Conservation (phyloP, 2,329 filamentous ascomycete species). For the Paraconiothyrium sp. region DNA sequence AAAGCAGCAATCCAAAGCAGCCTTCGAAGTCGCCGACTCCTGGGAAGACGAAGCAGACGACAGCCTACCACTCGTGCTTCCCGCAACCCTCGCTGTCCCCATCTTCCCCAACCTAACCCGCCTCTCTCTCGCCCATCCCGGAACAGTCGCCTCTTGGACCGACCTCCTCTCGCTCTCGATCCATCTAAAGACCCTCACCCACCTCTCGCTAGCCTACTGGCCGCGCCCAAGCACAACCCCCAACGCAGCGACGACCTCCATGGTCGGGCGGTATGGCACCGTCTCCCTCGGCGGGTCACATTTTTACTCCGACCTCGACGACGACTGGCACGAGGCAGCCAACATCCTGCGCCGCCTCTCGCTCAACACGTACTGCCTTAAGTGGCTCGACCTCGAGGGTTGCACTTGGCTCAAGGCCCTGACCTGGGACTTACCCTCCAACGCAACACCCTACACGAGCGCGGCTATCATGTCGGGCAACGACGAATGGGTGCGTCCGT, state of each 20-base stretch:
- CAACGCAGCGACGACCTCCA: slow-evolving; percentile 58
- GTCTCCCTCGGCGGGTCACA: slow-evolving; percentile 62
- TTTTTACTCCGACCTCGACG: slow-evolving; percentile 62
- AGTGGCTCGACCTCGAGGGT: slow-evolving; percentile 70
- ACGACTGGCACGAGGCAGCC: slow-evolving; percentile 66
- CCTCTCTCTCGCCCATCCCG: slow-evolving; percentile 66
- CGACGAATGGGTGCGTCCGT: slow-evolving; percentile 23
- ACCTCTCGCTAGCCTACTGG: slow-evolving; percentile 71
- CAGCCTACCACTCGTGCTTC: slow-evolving; percentile 10
- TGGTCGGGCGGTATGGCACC: slow-evolving; percentile 54
- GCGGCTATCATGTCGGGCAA: slow-evolving; percentile 2
- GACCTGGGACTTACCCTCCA: slow-evolving; percentile 46
- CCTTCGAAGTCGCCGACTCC: slow-evolving; percentile 51
- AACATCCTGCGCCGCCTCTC: slow-evolving; percentile 66
- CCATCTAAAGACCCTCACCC: slow-evolving; percentile 65
- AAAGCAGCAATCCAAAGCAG: slow-evolving; percentile 26
- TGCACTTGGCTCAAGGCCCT: slow-evolving; percentile 67
- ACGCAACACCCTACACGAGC: not conserved
- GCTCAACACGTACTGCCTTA: slow-evolving; percentile 64
- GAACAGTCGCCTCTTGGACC: slow-evolving; percentile 61
- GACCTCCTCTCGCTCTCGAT: slow-evolving; percentile 63
- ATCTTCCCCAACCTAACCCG: slow-evolving; percentile 64
- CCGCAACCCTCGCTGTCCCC: slow-evolving; percentile 32
- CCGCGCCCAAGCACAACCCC: slow-evolving; percentile 67
- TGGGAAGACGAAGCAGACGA: slow-evolving; percentile 56